Percentiles rank a stretch among this genome's conserved stretches.
phyloP scores from a whole-genome alignment of 1,284 basidiomycete genomes.

The Ceratobasidium sp. region DNA sequence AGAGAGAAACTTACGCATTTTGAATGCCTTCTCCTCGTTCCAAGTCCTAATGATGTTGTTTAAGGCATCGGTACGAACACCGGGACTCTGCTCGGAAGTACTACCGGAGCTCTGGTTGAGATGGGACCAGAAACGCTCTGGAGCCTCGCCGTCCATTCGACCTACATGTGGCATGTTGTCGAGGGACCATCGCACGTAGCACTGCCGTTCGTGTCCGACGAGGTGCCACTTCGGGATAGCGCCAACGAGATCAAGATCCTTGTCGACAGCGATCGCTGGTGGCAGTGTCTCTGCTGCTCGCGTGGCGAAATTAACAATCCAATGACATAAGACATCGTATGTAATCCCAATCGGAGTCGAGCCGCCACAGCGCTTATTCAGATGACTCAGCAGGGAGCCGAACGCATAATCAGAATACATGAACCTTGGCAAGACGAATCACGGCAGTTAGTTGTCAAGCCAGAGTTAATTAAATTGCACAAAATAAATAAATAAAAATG shows the following conservation, averaged over 20 bases:
- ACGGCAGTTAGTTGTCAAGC: background rate
- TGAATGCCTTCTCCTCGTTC: background rate
- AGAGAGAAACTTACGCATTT: background rate
- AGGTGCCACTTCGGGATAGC: no score
- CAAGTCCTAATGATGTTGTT: background rate
- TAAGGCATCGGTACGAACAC: background rate
- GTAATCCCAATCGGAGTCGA: background rate
- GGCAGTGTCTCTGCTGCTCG: no score
- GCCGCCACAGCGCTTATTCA: background rate
- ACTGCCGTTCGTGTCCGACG: background rate
- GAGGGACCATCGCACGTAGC: background rate
- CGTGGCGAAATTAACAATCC: background rate
- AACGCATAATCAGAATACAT: slow-evolving; percentile 5
- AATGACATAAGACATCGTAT: slow-evolving; percentile 20
- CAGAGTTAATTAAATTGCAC: no score
- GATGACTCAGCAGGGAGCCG: background rate
- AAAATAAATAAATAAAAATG: no score
- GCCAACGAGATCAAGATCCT: background rate
- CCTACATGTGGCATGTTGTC: background rate
- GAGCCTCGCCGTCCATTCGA: no score
- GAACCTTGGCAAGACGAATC: background rate
- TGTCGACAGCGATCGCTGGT: no score
- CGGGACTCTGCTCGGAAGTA: slow-evolving; percentile 23
- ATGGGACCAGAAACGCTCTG: no score
- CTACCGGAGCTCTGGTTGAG: slow-evolving; percentile 22